Base-by-base conservation (phyloP, 768 basidiomycete species). In the Macrocybe gigantea region DNA sequence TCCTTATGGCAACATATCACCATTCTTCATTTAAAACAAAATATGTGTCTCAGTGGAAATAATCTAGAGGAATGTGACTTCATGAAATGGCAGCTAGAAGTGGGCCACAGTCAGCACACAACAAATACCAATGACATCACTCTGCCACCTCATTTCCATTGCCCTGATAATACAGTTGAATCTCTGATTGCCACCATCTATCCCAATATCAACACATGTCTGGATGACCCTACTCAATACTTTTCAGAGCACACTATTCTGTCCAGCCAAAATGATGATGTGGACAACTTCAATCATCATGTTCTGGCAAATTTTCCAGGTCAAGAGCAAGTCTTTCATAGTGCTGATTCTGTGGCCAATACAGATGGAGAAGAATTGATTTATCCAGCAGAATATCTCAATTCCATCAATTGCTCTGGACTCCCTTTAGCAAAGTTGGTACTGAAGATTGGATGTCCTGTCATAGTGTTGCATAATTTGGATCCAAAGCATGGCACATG, bases 21-120 rank as follows among this genome's bases (percentile, higher is more conserved):
- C 51, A 73, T 5, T 66, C 68, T 5, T 74, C 72, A 62, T 63
- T 65, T 0, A 57, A 71, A 45, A 61, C 60, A 7, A 69, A 72
- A 48, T 72, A 74, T 55, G 73, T 73, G 46, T 48, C 66, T 5
- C 70, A 71, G 55, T 64, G 66, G 48, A 69, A 73, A 44, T 72
- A 67, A 12, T 58, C 70, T 0, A 52, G 54, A 35, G 39, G 55
- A 50, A 63, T 70, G 14, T 66, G 67, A 2, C n/a, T 72, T 14
- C 60, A 71, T 43, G 50, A 72, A 13, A 1, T 57, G 56, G 56
- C 48, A 48, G 0, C 46, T 57, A 8, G 48, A 55, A 7, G 33
- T 63, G 36, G 58, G 60, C 0, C 52, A 58, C 44, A 59, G 54
- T 11, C 15, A 40, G 4, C 33, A 48, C 15, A 46, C 43, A n/a